Conservation (phyloP, 495 filamentous ascomycete species). For the Penicillium malachiteum region DNA sequence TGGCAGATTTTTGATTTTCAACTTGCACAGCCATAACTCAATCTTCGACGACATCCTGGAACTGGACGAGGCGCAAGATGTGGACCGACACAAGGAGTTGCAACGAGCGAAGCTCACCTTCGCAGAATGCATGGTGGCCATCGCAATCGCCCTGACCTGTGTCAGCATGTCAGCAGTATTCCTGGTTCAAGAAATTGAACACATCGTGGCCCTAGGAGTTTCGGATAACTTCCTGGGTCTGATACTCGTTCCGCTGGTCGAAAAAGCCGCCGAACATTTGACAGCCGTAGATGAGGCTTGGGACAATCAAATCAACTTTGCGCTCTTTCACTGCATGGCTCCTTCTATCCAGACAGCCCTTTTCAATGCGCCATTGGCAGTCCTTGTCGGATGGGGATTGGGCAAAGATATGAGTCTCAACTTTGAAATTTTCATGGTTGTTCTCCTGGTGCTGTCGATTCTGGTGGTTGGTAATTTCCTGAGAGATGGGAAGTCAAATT, state of each 20-base stretch:
- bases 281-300: slow-evolving; percentile 91
- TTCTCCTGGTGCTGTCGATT: slow-evolving; percentile 81
- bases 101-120: slow-evolving; percentile 73
- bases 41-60: slow-evolving; percentile 73
- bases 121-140: slow-evolving; percentile 68
- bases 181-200: slow-evolving; percentile 76
- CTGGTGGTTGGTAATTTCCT: slow-evolving; percentile 82
- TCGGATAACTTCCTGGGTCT: slow-evolving; percentile 80
- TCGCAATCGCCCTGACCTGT: slow-evolving; percentile 64
- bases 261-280: slow-evolving; percentile 88
- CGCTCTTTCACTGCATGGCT: slow-evolving; percentile 84
- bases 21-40: slow-evolving; percentile 76
- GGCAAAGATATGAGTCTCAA: slow-evolving; percentile 70
- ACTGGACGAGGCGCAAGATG: slow-evolving; percentile 68
- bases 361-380: slow-evolving; percentile 80
- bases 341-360: slow-evolving; percentile 88
- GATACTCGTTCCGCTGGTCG: slow-evolving; percentile 73
- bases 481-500: slow-evolving; percentile 76
- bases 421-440: slow-evolving; percentile 88
- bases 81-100: slow-evolving; percentile 64
- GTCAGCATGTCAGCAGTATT: slow-evolving; percentile 81
- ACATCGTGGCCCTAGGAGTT: slow-evolving; percentile 65
- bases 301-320: slow-evolving; percentile 71
- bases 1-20: slow-evolving; percentile 72
- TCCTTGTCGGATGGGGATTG: slow-evolving; percentile 84